Percentiles rank a stretch among this genome's conserved stretches.
Evolutionary conservation across 495 filamentous ascomycete genomes (phyloP).

Genomic region (Trichocladium antarcticum): DNA sequence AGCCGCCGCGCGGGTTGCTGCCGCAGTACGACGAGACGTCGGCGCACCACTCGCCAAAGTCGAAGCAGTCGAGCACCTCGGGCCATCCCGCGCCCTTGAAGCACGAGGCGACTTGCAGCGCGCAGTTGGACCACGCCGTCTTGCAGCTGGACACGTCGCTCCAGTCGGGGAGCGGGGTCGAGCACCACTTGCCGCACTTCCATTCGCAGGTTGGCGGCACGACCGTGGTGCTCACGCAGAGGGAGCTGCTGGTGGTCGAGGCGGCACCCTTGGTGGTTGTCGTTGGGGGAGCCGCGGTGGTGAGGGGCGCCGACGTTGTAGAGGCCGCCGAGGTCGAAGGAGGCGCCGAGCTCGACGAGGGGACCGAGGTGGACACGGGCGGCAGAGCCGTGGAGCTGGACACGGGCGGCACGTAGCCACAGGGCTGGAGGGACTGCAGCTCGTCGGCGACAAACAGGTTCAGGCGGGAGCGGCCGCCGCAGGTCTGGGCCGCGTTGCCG

Average conservation of each 20-base stretch:
- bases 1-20: constrained; percentile 7
- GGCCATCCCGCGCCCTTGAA: constrained; percentile 39
- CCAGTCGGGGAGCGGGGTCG: constrained; percentile 36
- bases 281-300: constrained; percentile 12
- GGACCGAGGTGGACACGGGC: neutral
- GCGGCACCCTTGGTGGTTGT: constrained; percentile 15
- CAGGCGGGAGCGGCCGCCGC: constrained; percentile 37
- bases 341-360: constrained; percentile 1
- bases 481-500: constrained; percentile 35
- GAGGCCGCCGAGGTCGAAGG: constrained; percentile 9
- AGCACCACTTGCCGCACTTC: constrained; percentile 42
- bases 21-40: constrained; percentile 31
- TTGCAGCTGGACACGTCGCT: constrained; percentile 29
- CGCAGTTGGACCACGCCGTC: constrained; percentile 28
- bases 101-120: constrained; percentile 37
- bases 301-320: neutral
- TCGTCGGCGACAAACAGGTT: constrained; percentile 37
- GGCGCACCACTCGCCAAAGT: constrained; percentile 35
- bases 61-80: constrained; percentile 34
- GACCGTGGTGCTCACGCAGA: constrained; percentile 32
- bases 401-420: constrained; percentile 27
- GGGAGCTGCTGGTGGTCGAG: constrained; percentile 29
- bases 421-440: constrained; percentile 37
- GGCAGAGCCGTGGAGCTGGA: constrained; percentile 9
- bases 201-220: constrained; percentile 39